Evolutionary conservation across 2,329 filamentous ascomycete species (phyloP).

Genomic region (Canariomyces notabilis): DNA sequence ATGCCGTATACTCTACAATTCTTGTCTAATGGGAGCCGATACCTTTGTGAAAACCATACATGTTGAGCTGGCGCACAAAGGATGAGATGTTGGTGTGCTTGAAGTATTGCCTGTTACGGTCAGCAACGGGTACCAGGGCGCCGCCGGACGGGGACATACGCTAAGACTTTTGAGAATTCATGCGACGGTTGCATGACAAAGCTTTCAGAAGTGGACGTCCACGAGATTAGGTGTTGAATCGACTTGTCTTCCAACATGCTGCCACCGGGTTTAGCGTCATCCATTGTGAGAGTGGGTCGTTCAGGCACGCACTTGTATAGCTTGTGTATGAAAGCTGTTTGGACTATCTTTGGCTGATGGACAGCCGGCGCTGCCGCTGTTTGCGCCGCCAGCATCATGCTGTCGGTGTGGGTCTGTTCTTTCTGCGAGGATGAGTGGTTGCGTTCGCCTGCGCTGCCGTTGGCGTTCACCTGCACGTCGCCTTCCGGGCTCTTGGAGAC

Average conservation of each 20-base stretch:
- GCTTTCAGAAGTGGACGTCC: slow-evolving; percentile 89
- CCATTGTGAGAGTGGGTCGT: neutral
- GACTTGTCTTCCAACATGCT: slow-evolving; percentile 95
- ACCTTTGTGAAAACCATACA: slow-evolving; percentile 99
- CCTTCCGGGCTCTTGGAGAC: slow-evolving; percentile 42
- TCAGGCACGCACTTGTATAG: slow-evolving; percentile 77
- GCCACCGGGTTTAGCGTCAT: slow-evolving; percentile 26
- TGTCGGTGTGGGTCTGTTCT: slow-evolving; percentile 34
- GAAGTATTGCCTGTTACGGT: slow-evolving; percentile 80
- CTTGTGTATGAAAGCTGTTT: slow-evolving; percentile 98
- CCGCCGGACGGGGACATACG: slow-evolving; percentile 55
- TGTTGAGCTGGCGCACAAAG: slow-evolving; percentile 95
- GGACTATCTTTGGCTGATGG: slow-evolving; percentile 93
- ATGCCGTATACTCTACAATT: slow-evolving; percentile 15
- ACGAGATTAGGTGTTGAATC: slow-evolving; percentile 94
- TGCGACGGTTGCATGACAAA: slow-evolving; percentile 98
- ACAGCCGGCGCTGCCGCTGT: slow-evolving; percentile 65
- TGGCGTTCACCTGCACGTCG: slow-evolving; percentile 26
- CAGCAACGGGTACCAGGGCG: slow-evolving; percentile 22
- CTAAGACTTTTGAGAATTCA: slow-evolving; percentile 96
- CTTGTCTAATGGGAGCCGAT: neutral
- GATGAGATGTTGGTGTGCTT: slow-evolving; percentile 99
- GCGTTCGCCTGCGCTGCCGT: slow-evolving; percentile 25
- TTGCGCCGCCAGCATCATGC: slow-evolving; percentile 46
- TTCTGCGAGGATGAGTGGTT: slow-evolving; percentile 28